A percentile compares a stretch with the other conserved stretches of the same genome.
Evolutionary conservation across 345 rosid species (phyloP).

Genomic region (Cochlearia excelsa): DNA sequence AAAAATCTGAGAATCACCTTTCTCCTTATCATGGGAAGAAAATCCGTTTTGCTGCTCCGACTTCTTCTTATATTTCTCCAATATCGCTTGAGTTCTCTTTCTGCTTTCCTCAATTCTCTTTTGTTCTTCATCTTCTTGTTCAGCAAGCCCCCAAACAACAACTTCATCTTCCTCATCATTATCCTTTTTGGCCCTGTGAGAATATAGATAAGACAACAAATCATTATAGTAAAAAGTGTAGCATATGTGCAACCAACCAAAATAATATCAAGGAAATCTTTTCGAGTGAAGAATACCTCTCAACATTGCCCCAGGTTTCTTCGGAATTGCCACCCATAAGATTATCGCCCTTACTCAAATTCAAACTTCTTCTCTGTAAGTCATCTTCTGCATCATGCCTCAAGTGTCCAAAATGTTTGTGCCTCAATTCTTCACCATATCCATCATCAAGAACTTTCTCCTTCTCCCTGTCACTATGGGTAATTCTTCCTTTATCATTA

Average conservation of each 20-base stretch:
- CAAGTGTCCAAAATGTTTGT: background rate
- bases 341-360: background rate
- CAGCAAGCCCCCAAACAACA: conserved; percentile 54
- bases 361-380: background rate
- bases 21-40: conserved; percentile 4
- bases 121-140: conserved; percentile 72
- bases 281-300: too few relatives aligned
- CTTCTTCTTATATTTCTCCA: conserved; percentile 67
- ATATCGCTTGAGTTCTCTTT: conserved; percentile 72
- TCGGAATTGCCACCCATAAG: background rate
- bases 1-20: conserved; percentile 39
- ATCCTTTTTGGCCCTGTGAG: conserved; percentile 46
- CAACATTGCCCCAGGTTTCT: too few relatives aligned
- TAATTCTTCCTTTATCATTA: conserved; percentile 47
- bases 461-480: conserved; percentile 40
- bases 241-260: background rate
- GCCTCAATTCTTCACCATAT: conserved; percentile 26
- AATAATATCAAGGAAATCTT: too few relatives aligned
- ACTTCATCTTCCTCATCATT: conserved; percentile 61
- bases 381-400: too few relatives aligned
- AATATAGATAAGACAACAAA: conserved; percentile 6
- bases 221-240: too few relatives aligned
- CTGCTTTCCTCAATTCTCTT: conserved; percentile 87
- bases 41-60: conserved; percentile 40
- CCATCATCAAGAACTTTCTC: conserved; percentile 34